phyloP scores from a whole-genome alignment of 176 grass and related monocot genomes.

The Musa troglodytarum region DNA sequence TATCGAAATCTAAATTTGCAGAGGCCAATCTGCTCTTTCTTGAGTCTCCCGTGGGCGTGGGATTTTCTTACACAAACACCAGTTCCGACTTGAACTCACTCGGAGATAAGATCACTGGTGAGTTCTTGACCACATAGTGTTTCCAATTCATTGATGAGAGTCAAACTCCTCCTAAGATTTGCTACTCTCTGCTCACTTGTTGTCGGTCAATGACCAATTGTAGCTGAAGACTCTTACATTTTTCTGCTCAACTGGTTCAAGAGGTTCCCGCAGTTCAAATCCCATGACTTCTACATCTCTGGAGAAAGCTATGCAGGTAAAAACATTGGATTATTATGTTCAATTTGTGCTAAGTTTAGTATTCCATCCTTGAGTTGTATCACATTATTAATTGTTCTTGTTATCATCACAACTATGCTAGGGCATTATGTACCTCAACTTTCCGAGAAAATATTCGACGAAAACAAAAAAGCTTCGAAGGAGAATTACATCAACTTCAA shows the following conservation, averaged over 20 bases:
- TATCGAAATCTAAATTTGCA: background rate
- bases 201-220: background rate
- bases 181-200: background rate
- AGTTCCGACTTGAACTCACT: background rate
- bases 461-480: slow-evolving; percentile 23
- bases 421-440: slow-evolving; percentile 52
- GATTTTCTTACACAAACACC: slow-evolving; percentile 9
- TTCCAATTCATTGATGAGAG: background rate
- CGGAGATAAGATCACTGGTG: background rate
- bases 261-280: slow-evolving; percentile 38
- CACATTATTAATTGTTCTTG: background rate
- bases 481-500: slow-evolving; percentile 42
- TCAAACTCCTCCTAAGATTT: no score
- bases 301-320: slow-evolving; percentile 63
- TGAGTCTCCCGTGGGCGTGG: slow-evolving; percentile 6
- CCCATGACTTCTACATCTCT: slow-evolving; percentile 48
- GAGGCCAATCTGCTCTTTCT: slow-evolving; percentile 6
- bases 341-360: background rate
- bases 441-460: slow-evolving; percentile 36
- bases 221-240: slow-evolving; percentile 2
- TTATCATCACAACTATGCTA: background rate
- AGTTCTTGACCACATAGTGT: no score
- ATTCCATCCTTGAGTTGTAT: background rate
- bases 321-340: background rate
- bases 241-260: slow-evolving; percentile 15